A percentile compares a stretch with the other conserved stretches of the same genome.
These are phyloP conservation scores for Herpotrichia juniperi DNA, from an alignment of 2,329 filamentous ascomycete genomes.

Conservation along the genomic window DNA sequence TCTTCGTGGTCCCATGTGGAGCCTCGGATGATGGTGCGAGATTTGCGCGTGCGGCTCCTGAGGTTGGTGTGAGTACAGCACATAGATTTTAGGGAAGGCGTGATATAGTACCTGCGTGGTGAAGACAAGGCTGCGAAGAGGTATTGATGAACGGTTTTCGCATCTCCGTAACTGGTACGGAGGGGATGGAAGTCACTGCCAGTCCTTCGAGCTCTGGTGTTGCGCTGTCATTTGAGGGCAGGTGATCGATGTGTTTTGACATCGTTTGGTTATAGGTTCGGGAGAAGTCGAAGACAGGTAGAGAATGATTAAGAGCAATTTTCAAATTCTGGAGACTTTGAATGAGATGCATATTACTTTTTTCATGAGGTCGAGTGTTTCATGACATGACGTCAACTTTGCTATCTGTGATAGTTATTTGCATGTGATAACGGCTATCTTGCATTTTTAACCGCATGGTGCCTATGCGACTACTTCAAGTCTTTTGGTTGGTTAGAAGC, in stretches of 20 bases:
- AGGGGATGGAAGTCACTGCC: conserved; percentile 6
- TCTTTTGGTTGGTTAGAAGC: no score
- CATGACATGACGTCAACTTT: not conserved
- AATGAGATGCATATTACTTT: no score
- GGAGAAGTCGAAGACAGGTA: no score
- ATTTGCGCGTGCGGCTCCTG: conserved; percentile 51
- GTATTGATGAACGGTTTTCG: conserved; percentile 17
- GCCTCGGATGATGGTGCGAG: conserved; percentile 46
- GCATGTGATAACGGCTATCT: not conserved
- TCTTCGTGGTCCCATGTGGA: conserved; percentile 51
- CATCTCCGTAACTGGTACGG: conserved; percentile 16
- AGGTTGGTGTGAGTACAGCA: not conserved
- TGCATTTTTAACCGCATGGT: no score
- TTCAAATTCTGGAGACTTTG: no score
- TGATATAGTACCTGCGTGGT: conserved; percentile 16
- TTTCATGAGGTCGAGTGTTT: no score
- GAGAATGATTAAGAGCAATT: no score
- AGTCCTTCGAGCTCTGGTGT: not conserved
- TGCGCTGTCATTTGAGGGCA: not conserved
- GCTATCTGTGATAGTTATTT: not conserved
- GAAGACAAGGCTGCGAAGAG: conserved; percentile 10
- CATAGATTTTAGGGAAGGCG: not conserved
- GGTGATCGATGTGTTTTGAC: not conserved
- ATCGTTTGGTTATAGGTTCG: not conserved
- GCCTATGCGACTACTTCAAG: no score